Evolutionary conservation across 2,329 filamentous ascomycete genomes (phyloP), one percentile per base, ranked within the genome.

Genomic region (Gyromitra esculenta): DNA sequence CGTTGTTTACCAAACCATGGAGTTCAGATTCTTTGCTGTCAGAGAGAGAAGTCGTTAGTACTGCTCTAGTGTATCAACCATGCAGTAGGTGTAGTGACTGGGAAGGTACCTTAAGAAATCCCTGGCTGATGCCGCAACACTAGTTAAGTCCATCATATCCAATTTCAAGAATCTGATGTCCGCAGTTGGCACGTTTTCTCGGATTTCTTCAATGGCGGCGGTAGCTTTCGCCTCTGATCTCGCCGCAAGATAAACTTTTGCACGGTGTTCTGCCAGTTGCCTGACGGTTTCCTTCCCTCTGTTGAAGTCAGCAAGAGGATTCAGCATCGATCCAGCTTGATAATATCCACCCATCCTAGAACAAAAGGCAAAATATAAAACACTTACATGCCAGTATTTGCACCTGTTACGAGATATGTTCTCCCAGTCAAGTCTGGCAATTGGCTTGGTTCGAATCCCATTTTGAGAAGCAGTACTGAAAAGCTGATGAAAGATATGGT

Each of bases 181-280:
- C 9, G 76, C 80, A 35, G 25, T 60, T 54, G 73, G 78, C 52
- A 75, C 62, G 7, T 80, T 52, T 7, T 74, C 54, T 62, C 83
- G 82, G 77, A 87, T 85, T 5, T 81, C 79, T 4, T 80, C 75
- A 66, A 87, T 86, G 3, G 85, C 84, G 48, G 66, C 65, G 13
- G 41, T 62, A 0, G 83, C 83, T 77, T 85, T 86, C 4, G 82
- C 80, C 64, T 83, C 80, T 0, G 83, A 84, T 25, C 86, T 84
- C 1, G 83, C 84, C 11, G 84, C 83, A 21, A 86, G 78, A 78
- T 85, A 87, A 48, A 87, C 84, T 64, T 82, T 85, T 43, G 83
- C 86, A 75, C 84, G 83, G 45, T 83, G 82, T 5, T 50, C 39
- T 25, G 77, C 67, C 0, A 81, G 72, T 9, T 72, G 71, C 43